phyloP scores from a whole-genome alignment of 176 grass and related monocot genomes.

The Raddia guianensis region DNA sequence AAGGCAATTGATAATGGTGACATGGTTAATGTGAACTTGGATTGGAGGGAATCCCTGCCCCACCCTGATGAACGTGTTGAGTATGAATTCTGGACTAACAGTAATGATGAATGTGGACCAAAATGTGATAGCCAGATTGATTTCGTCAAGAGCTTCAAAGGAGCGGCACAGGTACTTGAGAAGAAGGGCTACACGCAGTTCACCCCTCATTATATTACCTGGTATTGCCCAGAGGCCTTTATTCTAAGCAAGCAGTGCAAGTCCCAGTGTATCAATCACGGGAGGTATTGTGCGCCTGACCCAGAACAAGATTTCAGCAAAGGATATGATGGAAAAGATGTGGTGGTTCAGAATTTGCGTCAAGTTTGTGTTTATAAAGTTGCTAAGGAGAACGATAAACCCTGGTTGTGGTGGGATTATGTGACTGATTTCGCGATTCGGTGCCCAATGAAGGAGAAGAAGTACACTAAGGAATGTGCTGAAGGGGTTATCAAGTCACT shows the following conservation, averaged over 20 bases:
- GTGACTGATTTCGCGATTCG: constrained; percentile 74
- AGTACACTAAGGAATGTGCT: constrained; percentile 76
- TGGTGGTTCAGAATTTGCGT: constrained; percentile 71
- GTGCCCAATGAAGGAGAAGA: constrained; percentile 84
- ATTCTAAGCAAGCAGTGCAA: constrained; percentile 77
- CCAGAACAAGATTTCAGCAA: constrained; percentile 79
- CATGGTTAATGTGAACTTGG: constrained; percentile 80
- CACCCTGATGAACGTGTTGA: constrained; percentile 76
- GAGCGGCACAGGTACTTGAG: constrained; percentile 70
- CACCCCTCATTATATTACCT: constrained; percentile 84
- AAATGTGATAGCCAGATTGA: constrained; percentile 81
- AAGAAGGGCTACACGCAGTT: constrained; percentile 77
- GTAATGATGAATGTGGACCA: constrained; percentile 73
- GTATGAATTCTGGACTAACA: constrained; percentile 85
- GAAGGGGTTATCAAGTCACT: constrained; percentile 72
- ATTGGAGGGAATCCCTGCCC: constrained; percentile 75
- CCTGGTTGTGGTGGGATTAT: constrained; percentile 89
- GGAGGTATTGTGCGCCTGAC: constrained; percentile 80
- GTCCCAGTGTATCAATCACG: constrained; percentile 80
- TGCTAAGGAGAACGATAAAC: constrained; percentile 60
- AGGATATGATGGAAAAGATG: constrained; percentile 88
- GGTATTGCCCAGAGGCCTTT: constrained; percentile 78
- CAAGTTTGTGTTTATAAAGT: constrained; percentile 67
- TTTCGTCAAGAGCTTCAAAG: constrained; percentile 80
- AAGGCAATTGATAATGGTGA: constrained; percentile 61